Base-by-base conservation (phyloP, 257 asterid species). In the Fraxinus anomala region DNA sequence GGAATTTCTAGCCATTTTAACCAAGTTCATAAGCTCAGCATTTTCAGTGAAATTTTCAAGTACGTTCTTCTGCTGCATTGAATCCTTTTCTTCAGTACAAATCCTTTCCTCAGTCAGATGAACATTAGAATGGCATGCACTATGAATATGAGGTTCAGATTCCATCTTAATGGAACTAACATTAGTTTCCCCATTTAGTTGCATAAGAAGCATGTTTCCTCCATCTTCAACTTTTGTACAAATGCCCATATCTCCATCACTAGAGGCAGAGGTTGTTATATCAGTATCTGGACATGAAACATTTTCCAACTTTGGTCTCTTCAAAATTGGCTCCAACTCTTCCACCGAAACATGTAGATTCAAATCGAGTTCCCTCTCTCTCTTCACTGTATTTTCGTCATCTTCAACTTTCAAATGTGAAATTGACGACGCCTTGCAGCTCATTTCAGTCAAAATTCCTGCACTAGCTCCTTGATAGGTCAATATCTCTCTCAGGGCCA, bases 401-500 rank as follows among this genome's bases (percentile, higher is more conserved):
- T 76, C 86, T 78, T 71, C 81, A 51, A 84, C 88, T 71, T 87
- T 82, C 77, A 86, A 73, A 77, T 75, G 68, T 79, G 89, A 68
- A 72, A 34, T 68, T 1, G 82, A 83, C 68, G 77, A 72, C 75
- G 81, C 81, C 83, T 76, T 81, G 71, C 80, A 40, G 74, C 85
- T 84, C 82, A 83, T 75, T 80, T 92, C 95, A 73, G 96, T 90
- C 82, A 88, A 73, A 68, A 92, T 89, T 72, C 98, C 99, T 21
- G 97, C 97, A 85, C 88, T 84, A 81, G 92, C 93, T 81, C 98
- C 99, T 89, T 96, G 99, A 87, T 89, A 90, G 73, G 98, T 89
- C 80, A 96, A 85, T 83, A 93, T 96, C 89, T 96, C 99, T 84
- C 99, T 89, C 76, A 96, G 93, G 79, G 99, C 99, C 99, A 96